Base-by-base conservation (phyloP, 1,284 basidiomycete species). In the Thecaphora frezii region DNA sequence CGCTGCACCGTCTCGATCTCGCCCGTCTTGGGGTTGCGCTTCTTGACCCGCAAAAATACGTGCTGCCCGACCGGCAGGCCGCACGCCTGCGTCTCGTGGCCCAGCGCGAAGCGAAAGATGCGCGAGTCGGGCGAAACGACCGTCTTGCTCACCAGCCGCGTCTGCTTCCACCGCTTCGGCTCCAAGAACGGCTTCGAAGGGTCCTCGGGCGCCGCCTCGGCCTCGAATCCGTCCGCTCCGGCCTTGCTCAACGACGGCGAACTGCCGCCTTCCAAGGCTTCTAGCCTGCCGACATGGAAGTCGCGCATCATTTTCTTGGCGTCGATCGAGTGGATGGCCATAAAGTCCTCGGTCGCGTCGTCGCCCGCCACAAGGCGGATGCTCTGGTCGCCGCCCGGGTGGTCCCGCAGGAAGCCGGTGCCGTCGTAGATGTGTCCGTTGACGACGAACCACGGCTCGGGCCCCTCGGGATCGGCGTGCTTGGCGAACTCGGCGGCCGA, bases 1-100 rank as follows among this genome's bases (percentile, higher is more conserved):
- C 86, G 80, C 63, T 86, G 86, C 0, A 87, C 82, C 0, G 85
- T 57, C 58, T 85, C 83, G 19, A 81, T 82, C 37, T 74, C 64
- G 33, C 57, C 60, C n/a, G 64, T 56, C 51, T 84, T 82, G 10
- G 82, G 82, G 18, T 77, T 43, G 21, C 39, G 59, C 0, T 38
- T 37, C 21, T 53, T 52, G 16, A 71, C 40, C 10, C 71, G 68
- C 7, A 75, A 50, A 26, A 71, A 86, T 46, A 87, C 83, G 61
- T 88, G 87, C 58, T 88, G 85, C 1, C 87, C 87, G 8, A 82
- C 81, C 0, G 85, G 85, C 12, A 88, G 76, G n/a, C 87, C 87
- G 1, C 88, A 80, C 21, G 74, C 71, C 57, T 84, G 84, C 2
- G 82, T 79, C 1, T 73, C 59, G 25, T 74, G 59, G 4, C 82